Evolutionary conservation across 148 eudicot genomes (phyloP).

Genomic region (Linanthus parryae): DNA sequence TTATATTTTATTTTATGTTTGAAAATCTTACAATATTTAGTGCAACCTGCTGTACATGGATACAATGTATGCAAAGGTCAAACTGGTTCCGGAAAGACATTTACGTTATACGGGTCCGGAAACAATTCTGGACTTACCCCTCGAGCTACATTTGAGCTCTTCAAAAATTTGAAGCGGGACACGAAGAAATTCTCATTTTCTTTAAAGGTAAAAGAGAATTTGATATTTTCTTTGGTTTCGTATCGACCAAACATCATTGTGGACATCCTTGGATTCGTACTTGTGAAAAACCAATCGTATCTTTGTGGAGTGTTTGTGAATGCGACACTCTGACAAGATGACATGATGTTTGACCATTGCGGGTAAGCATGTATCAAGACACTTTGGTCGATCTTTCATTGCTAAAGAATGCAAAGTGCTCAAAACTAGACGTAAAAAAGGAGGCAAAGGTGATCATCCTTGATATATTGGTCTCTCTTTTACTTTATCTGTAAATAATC

Average conservation of each 20-base stretch:
- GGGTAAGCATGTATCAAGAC: slow-evolving; percentile 98
- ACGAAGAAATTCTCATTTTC: slow-evolving; percentile 72
- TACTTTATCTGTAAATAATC: not conserved
- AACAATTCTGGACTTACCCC: slow-evolving; percentile 92
- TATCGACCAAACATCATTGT: too few species aligned
- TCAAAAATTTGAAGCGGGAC: slow-evolving; percentile 75
- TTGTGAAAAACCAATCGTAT: too few species aligned
- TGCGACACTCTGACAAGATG: too few species aligned
- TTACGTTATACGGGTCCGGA: slow-evolving; percentile 80
- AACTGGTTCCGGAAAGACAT: slow-evolving; percentile 99
- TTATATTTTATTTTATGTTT: not conserved
- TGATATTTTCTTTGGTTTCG: too few species aligned
- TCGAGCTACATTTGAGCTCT: slow-evolving; percentile 79
- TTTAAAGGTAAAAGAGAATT: slow-evolving; percentile 74
- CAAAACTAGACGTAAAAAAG: slow-evolving; percentile 78
- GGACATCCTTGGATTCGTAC: too few species aligned
- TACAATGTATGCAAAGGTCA: slow-evolving; percentile 97
- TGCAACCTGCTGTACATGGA: slow-evolving; percentile 99
- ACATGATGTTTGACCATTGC: slow-evolving; percentile 15
- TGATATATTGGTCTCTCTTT: not conserved
- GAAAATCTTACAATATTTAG: slow-evolving; percentile 55
- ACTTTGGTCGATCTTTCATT: slow-evolving; percentile 76
- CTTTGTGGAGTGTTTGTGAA: not conserved
- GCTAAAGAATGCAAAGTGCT: slow-evolving; percentile 66
- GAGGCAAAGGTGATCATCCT: slow-evolving; percentile 72